Conservation (phyloP, 2,329 filamentous ascomycete genomes). For the Paecilomyces sp. region DNA sequence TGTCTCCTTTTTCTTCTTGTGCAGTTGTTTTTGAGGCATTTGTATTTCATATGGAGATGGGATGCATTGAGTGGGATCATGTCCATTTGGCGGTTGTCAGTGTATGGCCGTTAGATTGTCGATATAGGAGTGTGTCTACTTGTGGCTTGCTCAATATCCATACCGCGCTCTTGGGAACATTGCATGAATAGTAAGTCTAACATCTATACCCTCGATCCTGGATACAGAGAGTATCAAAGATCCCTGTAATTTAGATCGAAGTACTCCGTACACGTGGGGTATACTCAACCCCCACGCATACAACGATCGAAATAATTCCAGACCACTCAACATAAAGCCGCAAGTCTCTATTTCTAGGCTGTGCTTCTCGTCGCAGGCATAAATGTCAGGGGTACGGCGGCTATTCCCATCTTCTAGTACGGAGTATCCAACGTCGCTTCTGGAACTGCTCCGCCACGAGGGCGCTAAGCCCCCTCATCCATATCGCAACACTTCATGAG, state of each 20-base stretch:
- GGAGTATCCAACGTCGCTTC: not conserved
- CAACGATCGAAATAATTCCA: not conserved
- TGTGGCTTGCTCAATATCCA: too few relatives aligned
- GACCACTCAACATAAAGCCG: too few relatives aligned
- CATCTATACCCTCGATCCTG: too few relatives aligned
- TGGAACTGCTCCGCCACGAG: not conserved
- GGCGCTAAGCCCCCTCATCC: not conserved
- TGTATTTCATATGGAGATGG: not conserved
- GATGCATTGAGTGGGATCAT: not conserved
- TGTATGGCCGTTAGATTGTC: too few relatives aligned
- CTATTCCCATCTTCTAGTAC: not conserved
- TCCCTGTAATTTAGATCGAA: too few relatives aligned
- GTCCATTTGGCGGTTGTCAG: not conserved
- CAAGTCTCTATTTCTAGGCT: not conserved
- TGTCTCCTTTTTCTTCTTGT: not conserved
- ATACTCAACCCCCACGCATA: too few relatives aligned
- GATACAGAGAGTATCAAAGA: too few relatives aligned
- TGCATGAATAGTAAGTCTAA: too few relatives aligned
- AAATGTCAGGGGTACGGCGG: not conserved
- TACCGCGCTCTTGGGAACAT: too few relatives aligned
- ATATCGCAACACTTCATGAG: too few relatives aligned
- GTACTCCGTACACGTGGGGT: too few relatives aligned
- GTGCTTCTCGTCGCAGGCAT: not conserved
- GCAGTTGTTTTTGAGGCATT: not conserved
- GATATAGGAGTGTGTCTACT: too few relatives aligned